phyloP scores from a whole-genome alignment of 2,329 filamentous ascomycete species.

The Calonectria hawksworthii region DNA sequence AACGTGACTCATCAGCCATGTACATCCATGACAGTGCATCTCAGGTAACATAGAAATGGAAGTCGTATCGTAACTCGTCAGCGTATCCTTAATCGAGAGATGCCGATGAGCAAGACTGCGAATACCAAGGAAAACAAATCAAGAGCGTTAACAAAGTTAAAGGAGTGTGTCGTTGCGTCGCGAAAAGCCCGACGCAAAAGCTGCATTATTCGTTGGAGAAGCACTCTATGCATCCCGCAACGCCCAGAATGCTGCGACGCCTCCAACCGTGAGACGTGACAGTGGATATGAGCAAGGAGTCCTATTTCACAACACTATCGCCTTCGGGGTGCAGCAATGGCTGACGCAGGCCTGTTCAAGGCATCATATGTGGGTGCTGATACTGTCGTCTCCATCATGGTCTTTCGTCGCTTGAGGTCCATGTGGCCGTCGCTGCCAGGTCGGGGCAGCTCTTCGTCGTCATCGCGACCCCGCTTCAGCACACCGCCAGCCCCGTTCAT shows the following conservation, averaged over 20 bases:
- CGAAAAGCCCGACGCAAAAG: conserved; percentile 14
- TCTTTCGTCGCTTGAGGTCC: conserved; percentile 85
- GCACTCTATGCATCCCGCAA: conserved; percentile 15
- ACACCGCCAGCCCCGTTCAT: conserved; percentile 72
- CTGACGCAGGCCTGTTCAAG: conserved; percentile 62
- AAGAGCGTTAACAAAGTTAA: conserved; percentile 35
- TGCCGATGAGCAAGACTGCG: conserved; percentile 47
- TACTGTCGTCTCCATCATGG: conserved; percentile 73
- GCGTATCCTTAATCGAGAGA: conserved; percentile 46
- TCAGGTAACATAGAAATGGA: conserved; percentile 52
- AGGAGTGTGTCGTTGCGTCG: conserved; percentile 36
- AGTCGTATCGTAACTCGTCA: conserved; percentile 56
- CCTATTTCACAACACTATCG: conserved; percentile 49
- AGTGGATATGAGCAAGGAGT: conserved; percentile 11
- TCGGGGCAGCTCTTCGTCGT: conserved; percentile 72
- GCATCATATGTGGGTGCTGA: conserved; percentile 64
- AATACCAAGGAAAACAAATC: conserved; percentile 47
- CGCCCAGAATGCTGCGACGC: conserved; percentile 21
- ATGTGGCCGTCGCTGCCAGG: conserved; percentile 71
- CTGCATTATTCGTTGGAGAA: conserved; percentile 27
- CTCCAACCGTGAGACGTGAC: conserved; percentile 11
- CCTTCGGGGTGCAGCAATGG: conserved; percentile 58
- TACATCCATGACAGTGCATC: conserved; percentile 55
- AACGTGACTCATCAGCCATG: conserved; percentile 62
- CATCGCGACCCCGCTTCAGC: conserved; percentile 66